Percentiles rank a stretch among this genome's conserved stretches.
Conservation (phyloP, 805 yeast genomes). For the Suhomyces prunicola region DNA sequence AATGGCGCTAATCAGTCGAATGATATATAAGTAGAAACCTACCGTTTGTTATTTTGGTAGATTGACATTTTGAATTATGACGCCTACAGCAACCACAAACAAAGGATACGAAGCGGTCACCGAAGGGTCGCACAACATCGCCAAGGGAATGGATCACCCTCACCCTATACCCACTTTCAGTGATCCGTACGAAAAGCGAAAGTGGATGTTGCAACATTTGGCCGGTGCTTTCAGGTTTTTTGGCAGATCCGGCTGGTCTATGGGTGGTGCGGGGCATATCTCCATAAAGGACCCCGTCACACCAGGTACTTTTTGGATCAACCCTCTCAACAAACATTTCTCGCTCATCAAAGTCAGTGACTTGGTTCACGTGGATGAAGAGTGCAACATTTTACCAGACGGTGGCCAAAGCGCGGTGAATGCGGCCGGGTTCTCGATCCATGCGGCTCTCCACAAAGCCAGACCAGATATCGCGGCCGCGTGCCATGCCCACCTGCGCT, state of each 20-base stretch:
- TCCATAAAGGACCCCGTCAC: constrained; percentile 81
- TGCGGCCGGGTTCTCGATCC: constrained; percentile 43
- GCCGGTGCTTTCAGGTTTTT: constrained; percentile 84
- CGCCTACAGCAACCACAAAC: constrained; percentile 18
- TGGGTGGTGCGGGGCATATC: constrained; percentile 85
- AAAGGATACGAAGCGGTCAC: constrained; percentile 41
- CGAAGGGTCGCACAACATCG: constrained; percentile 59
- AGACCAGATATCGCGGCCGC: constrained; percentile 41
- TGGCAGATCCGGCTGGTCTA: constrained; percentile 72
- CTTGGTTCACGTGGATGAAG: constrained; percentile 37
- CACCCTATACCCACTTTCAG: constrained; percentile 51
- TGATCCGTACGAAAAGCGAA: constrained; percentile 47
- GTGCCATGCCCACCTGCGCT: constrained; percentile 39
- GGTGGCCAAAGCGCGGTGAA: constrained; percentile 39
- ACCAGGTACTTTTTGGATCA: constrained; percentile 83
- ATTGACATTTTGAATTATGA: background rate
- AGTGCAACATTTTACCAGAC: constrained; percentile 37
- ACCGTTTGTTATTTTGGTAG: background rate
- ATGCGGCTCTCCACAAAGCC: constrained; percentile 36
- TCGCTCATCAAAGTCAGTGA: constrained; percentile 37
- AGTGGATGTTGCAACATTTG: constrained; percentile 65
- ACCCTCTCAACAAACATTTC: constrained; percentile 81
- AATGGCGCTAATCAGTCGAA: background rate
- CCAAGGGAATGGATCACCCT: constrained; percentile 53
- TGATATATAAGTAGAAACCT: background rate